These are phyloP conservation scores for Saturnispora hagleri DNA, from an alignment of 805 yeast genomes.

Conservation along the genomic window DNA sequence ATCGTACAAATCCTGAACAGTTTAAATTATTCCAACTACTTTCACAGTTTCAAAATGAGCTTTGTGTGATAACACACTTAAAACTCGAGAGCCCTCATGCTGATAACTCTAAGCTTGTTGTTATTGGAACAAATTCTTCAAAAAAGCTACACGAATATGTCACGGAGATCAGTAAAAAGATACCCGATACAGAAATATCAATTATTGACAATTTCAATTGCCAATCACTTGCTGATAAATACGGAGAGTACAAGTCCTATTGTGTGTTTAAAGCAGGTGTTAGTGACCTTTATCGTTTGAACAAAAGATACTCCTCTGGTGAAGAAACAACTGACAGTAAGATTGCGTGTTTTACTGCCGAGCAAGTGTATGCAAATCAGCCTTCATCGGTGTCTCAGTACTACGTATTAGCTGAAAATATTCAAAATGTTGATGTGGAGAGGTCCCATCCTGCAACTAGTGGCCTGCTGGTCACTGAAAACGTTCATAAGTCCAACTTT, in stretches of 20 bases:
- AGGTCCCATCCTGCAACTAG: background rate
- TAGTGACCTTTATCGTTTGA: slow-evolving; percentile 1
- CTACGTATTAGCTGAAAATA: background rate
- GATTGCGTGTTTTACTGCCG: background rate
- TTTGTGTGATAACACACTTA: slow-evolving; percentile 17
- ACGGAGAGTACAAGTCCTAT: slow-evolving; percentile 11
- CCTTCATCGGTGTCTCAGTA: background rate
- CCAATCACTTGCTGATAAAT: background rate
- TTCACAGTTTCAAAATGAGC: slow-evolving; percentile 8
- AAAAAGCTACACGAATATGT: slow-evolving; percentile 10
- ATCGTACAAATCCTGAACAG: slow-evolving; percentile 1
- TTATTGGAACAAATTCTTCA: slow-evolving; percentile 16
- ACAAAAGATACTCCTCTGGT: slow-evolving; percentile 4
- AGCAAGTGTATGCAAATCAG: background rate
- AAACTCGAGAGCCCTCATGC: background rate
- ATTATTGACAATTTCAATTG: slow-evolving; percentile 11
- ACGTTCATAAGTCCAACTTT: background rate
- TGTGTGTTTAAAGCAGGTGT: slow-evolving; percentile 9
- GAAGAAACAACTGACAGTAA: background rate
- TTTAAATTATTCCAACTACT: slow-evolving; percentile 12
- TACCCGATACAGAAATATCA: slow-evolving; percentile 9
- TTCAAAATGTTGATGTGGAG: background rate
- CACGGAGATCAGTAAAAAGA: slow-evolving; percentile 14
- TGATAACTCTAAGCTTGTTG: slow-evolving; percentile 8
- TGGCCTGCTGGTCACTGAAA: background rate